phyloP scores from a whole-genome alignment of 805 yeast genomes.

The Ogataea pini region DNA sequence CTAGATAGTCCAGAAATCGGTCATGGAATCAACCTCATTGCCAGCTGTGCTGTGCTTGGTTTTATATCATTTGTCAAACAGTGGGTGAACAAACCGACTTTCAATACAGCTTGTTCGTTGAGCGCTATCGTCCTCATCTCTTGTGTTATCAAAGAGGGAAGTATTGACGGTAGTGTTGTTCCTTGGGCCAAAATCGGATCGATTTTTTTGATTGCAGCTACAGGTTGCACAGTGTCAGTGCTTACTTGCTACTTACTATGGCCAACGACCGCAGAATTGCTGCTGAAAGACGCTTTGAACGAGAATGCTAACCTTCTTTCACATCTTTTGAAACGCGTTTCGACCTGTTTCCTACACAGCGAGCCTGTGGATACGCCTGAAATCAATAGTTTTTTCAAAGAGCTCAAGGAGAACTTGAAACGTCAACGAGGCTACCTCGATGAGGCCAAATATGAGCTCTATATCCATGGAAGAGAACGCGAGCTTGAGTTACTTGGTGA shows the following conservation, averaged over 20 bases:
- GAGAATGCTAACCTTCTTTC: conserved; percentile 56
- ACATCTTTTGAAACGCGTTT: conserved; percentile 43
- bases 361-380: conserved; percentile 45
- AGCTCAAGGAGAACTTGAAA: conserved; percentile 43
- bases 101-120: conserved; percentile 78
- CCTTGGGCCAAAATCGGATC: conserved; percentile 56
- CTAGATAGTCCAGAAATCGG: conserved; percentile 45
- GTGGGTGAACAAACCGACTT: conserved; percentile 62
- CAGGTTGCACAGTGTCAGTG: conserved; percentile 64
- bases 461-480: conserved; percentile 51
- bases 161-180: conserved; percentile 55
- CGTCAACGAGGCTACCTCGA: conserved; percentile 44
- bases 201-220: conserved; percentile 55
- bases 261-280: conserved; percentile 58
- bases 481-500: conserved; percentile 48
- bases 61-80: conserved; percentile 69
- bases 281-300: conserved; percentile 48
- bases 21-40: conserved; percentile 52
- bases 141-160: conserved; percentile 73
- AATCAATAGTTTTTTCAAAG: conserved; percentile 35
- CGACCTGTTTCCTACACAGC: conserved; percentile 52
- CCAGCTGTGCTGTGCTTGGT: conserved; percentile 60
- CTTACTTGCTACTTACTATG: conserved; percentile 60
- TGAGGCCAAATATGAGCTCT: conserved; percentile 66
- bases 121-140: conserved; percentile 72